Evolutionary conservation across 208 protist species (phyloP).

Genomic region (Trichomonas tenax): DNA sequence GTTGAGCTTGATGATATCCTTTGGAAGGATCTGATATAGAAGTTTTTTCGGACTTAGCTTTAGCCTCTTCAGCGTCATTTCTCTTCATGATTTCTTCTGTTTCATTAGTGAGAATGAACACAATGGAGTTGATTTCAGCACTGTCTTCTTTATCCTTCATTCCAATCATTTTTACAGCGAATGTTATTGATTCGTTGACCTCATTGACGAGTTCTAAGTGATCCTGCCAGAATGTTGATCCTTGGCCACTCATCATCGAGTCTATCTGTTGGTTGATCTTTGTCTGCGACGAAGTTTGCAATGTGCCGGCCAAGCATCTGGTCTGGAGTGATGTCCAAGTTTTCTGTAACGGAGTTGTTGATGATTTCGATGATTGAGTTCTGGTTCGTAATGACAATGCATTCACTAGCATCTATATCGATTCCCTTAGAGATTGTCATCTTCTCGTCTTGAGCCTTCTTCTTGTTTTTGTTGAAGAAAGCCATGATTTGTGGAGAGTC

Average conservation of each 20-base stretch:
- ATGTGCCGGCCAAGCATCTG: not conserved
- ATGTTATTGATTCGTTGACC: not conserved
- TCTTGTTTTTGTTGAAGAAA: not conserved
- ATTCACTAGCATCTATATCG: not conserved
- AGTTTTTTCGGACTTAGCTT: not conserved
- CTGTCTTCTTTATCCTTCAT: not conserved
- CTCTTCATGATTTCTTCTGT: not conserved
- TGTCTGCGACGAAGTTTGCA: not conserved
- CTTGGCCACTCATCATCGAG: not conserved
- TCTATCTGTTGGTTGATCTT: not conserved
- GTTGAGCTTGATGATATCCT: slow-evolving; percentile 1
- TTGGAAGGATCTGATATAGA: not conserved
- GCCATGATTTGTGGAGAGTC: not conserved
- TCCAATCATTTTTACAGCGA: not conserved
- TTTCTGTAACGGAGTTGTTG: not conserved
- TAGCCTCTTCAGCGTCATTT: not conserved
- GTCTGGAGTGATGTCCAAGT: not conserved
- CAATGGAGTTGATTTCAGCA: not conserved
- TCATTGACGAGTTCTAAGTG: not conserved
- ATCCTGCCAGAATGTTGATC: not conserved
- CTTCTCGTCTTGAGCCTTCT: not conserved
- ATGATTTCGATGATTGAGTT: slow-evolving; percentile 10
- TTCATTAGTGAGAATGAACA: not conserved
- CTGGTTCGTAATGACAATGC: not conserved
- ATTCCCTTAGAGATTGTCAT: not conserved